Evolutionary conservation across 1,139 yeast genomes (phyloP), one percentile per base, ranked within the genome.

Genomic region (Blastobotrys capitulatus): DNA sequence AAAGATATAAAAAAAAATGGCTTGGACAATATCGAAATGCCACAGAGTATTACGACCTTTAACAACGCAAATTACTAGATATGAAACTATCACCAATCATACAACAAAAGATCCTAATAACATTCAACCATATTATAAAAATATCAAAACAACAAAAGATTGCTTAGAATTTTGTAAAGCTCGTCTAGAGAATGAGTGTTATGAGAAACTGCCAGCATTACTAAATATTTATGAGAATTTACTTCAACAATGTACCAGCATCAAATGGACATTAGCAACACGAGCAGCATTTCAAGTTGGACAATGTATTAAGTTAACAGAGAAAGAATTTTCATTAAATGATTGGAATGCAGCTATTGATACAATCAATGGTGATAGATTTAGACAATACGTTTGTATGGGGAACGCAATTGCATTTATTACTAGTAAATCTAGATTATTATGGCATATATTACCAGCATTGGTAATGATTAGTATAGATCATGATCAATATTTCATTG

Each of bases 11-110:
- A n/a, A n/a, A n/a, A n/a, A n/a, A n/a, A 44, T 44, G 47, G 42
- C 37, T 29, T 44, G 47, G 47, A 44, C 42, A 37, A 31, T 44
- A 2, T 44, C 47, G 37, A 44, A 44, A 37, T 37, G 47, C 37
- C 42, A 38, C 38, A 22, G 47, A n/a, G 42, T 44, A 10, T 20
- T 44, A 12, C 9, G 47, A 10, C 47, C 42, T 10, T 26, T 44
- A 20, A 26, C 34, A 12, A 34, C 42, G 15, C 47, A 44, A 22
- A n/a, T 44, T 5, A 7, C 37, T 4, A 42, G 42, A 13, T 44
- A 37, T 38, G 12, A 38, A 18, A 12, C 29, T 7, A 29, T 29
- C 3, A 37, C 27, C 29, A 44, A 44, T 5, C 34, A 37, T 12
- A 32, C 34, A 20, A 37, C 47, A 10, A 26, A 18, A 37, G 47